Evolutionary conservation across 192 early-diverging fungal species (phyloP).

Genomic region (Podila minutissima): DNA sequence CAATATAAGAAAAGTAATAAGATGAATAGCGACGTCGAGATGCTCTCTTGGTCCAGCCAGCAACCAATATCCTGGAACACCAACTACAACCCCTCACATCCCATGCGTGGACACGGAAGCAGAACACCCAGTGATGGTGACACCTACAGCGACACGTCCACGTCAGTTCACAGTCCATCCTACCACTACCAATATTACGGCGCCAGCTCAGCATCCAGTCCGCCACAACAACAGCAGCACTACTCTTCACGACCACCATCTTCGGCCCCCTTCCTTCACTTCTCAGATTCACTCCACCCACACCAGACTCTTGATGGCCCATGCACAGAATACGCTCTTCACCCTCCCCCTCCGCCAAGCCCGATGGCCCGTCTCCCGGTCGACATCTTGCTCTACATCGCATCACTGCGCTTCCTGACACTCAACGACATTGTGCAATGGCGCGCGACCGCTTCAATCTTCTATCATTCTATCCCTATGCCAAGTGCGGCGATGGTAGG

Average conservation of each 20-base stretch:
- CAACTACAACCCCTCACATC: background rate
- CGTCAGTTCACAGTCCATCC: background rate
- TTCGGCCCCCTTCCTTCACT: background rate
- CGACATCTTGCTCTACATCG: conserved; percentile 44
- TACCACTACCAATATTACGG: background rate
- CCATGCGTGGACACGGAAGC: background rate
- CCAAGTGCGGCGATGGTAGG: conserved; percentile 37
- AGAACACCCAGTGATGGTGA: background rate
- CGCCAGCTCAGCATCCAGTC: background rate
- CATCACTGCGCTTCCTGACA: conserved; percentile 29
- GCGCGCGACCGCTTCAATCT: conserved; percentile 33
- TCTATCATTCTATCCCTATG: conserved; percentile 37
- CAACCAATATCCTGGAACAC: background rate
- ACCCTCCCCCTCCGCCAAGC: background rate
- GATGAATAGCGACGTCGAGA: conserved; percentile 1
- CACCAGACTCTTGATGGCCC: background rate
- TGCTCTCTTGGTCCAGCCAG: background rate
- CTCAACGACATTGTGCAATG: conserved; percentile 44
- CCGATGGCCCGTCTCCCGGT: conserved; percentile 27
- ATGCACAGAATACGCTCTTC: background rate
- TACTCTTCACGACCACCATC: conserved; percentile 5
- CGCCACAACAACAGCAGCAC: background rate
- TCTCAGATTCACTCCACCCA: background rate
- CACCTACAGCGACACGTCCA: background rate
- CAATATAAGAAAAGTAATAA: background rate